Conservation (phyloP, 73 alveolate genomes). For the Paramecium bursaria region DNA sequence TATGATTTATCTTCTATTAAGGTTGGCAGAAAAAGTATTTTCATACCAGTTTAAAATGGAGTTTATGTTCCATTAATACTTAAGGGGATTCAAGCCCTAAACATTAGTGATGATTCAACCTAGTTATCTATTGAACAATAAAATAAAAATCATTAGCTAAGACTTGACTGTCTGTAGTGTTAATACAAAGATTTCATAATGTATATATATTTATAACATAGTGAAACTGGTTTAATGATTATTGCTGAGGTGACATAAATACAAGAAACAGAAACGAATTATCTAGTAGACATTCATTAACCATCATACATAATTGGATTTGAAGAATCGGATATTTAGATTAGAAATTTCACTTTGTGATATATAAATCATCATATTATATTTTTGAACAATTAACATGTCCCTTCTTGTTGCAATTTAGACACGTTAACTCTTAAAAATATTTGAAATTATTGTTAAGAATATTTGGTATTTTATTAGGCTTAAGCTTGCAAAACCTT, state of each 20-base stretch:
- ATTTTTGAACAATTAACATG: no score
- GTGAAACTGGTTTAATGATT: constrained; percentile 43
- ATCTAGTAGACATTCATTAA: neutral
- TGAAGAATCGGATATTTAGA: constrained; percentile 30
- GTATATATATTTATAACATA: neutral
- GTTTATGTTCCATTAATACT: constrained; percentile 47
- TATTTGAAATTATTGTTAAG: no score
- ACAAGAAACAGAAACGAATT: constrained; percentile 12
- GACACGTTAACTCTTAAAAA: no score
- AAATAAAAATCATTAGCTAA: constrained; percentile 3
- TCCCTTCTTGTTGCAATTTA: no score
- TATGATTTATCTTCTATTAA: constrained; percentile 17
- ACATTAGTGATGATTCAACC: constrained; percentile 23
- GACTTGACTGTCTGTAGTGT: no score
- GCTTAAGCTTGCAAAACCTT: no score
- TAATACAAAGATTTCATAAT: constrained; percentile 44
- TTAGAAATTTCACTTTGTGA: constrained; percentile 33
- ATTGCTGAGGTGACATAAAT: constrained; percentile 15
- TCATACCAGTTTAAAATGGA: constrained; percentile 45
- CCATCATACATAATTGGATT: constrained; percentile 45
- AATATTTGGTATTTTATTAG: no score
- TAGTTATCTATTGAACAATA: neutral
- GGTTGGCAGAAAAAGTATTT: constrained; percentile 20
- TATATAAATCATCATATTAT: neutral
- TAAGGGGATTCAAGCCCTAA: neutral